Evolutionary conservation across 2,329 filamentous ascomycete species (phyloP).

Genomic region (Penicillium italicum): DNA sequence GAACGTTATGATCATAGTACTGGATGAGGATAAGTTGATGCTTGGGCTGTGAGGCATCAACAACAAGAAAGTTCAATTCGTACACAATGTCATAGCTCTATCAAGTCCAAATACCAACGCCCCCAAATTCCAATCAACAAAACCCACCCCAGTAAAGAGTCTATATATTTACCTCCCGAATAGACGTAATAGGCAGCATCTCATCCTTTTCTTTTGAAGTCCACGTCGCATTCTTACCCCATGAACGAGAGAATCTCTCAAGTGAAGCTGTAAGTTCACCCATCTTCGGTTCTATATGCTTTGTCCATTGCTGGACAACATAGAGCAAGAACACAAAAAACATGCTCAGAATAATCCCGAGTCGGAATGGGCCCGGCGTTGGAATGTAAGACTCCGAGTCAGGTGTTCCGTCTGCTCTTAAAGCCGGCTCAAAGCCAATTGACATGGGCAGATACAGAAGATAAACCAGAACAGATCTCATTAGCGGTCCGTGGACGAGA

Average conservation of each 20-base stretch:
- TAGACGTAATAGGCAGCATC: not conserved
- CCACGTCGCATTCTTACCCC: conserved; percentile 6
- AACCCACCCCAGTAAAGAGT: not conserved
- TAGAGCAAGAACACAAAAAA: conserved; percentile 51
- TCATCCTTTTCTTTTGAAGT: not conserved
- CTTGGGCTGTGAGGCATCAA: conserved; percentile 45
- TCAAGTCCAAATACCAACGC: not conserved
- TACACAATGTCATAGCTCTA: not conserved
- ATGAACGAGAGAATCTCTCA: conserved; percentile 26
- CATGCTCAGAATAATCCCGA: conserved; percentile 42
- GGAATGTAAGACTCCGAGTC: conserved; percentile 31
- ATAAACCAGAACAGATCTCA: conserved; percentile 59
- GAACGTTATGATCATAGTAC: not conserved
- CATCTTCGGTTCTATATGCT: conserved; percentile 53
- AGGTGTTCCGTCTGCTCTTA: conserved; percentile 24
- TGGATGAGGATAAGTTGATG: not conserved
- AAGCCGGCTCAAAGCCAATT: conserved; percentile 16
- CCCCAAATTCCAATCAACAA: not conserved
- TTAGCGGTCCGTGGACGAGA: conserved; percentile 59
- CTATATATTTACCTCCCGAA: not conserved
- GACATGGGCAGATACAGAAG: conserved; percentile 51
- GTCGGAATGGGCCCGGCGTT: conserved; percentile 37
- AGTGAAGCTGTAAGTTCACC: conserved; percentile 24
- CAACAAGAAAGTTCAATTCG: conserved; percentile 6
- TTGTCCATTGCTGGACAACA: conserved; percentile 51